phyloP scores from a whole-genome alignment of 768 basidiomycete species.

The Pisolithus marmoratus region DNA sequence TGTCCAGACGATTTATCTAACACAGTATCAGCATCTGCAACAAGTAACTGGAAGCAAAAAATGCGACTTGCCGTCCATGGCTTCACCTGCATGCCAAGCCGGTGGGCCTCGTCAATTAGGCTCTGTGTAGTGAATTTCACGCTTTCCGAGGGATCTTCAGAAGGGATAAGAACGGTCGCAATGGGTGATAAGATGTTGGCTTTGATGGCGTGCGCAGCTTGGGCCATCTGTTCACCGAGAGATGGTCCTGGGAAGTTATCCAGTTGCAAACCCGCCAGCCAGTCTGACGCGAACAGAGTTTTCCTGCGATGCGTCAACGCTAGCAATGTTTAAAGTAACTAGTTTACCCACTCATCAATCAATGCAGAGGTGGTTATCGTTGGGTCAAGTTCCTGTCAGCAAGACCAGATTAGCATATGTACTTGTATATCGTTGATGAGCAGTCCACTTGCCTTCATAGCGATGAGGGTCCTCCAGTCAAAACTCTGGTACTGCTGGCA shows the following conservation, averaged over 20 bases:
- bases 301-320: conserved; percentile 24
- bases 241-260: conserved; percentile 59
- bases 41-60: neutral
- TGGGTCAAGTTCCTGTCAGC: conserved; percentile 47
- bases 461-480: conserved; percentile 71
- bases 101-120: conserved; percentile 66
- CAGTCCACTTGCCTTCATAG: conserved; percentile 52
- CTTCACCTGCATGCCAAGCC: conserved; percentile 55
- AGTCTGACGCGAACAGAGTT: conserved; percentile 40
- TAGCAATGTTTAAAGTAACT: neutral
- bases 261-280: conserved; percentile 65
- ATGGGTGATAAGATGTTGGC: conserved; percentile 64
- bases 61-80: conserved; percentile 63
- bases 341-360: conserved; percentile 47
- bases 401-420: neutral
- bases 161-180: conserved; percentile 36
- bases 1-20: conserved; percentile 58
- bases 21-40: neutral
- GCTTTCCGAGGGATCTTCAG: conserved; percentile 40
- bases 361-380: conserved; percentile 57
- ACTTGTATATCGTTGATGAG: neutral
- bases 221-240: conserved; percentile 52
- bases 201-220: conserved; percentile 60
- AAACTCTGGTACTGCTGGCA: conserved; percentile 66
- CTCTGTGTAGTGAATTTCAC: conserved; percentile 58